Percentiles rank a stretch among this genome's conserved stretches.
Evolutionary conservation across 148 eudicot genomes (phyloP).

Genomic region (Suaeda aralocaspica): DNA sequence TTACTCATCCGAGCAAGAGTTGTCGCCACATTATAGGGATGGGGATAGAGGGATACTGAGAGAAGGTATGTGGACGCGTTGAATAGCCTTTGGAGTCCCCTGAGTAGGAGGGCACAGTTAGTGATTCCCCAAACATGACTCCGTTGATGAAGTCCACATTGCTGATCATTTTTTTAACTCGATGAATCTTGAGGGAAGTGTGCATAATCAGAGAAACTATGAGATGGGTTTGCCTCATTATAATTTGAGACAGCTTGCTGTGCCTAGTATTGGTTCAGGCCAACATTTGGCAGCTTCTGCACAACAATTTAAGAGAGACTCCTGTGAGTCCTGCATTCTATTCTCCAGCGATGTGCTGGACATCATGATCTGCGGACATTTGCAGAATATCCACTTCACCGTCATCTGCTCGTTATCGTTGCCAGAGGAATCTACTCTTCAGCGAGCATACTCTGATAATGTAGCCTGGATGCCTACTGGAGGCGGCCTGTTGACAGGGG

Average conservation of each 20-base stretch:
- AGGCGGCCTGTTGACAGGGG: slow-evolving; percentile 46
- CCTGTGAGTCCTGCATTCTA: slow-evolving; percentile 81
- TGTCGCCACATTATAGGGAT: slow-evolving; percentile 51
- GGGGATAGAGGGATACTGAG: slow-evolving; percentile 80
- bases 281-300: slow-evolving; percentile 40
- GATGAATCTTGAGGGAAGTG: slow-evolving; percentile 60
- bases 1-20: slow-evolving; percentile 64
- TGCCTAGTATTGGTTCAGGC: slow-evolving; percentile 59
- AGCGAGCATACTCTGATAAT: slow-evolving; percentile 55
- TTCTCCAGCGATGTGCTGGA: slow-evolving; percentile 65
- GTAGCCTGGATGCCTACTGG: slow-evolving; percentile 58
- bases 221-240: slow-evolving; percentile 61
- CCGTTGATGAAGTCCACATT: slow-evolving; percentile 52
- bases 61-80: slow-evolving; percentile 92
- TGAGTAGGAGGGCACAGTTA: slow-evolving; percentile 43
- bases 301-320: slow-evolving; percentile 50
- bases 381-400: slow-evolving; percentile 67
- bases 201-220: slow-evolving; percentile 58
- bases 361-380: slow-evolving; percentile 52
- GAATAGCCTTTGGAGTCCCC: slow-evolving; percentile 82
- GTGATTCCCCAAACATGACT: slow-evolving; percentile 41
- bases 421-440: slow-evolving; percentile 50
- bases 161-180: slow-evolving; percentile 69
- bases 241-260: slow-evolving; percentile 57
- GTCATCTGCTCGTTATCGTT: slow-evolving; percentile 46